These are phyloP conservation scores for Datura wrightii DNA, from an alignment of 257 asterid genomes.

Conservation along the genomic window DNA sequence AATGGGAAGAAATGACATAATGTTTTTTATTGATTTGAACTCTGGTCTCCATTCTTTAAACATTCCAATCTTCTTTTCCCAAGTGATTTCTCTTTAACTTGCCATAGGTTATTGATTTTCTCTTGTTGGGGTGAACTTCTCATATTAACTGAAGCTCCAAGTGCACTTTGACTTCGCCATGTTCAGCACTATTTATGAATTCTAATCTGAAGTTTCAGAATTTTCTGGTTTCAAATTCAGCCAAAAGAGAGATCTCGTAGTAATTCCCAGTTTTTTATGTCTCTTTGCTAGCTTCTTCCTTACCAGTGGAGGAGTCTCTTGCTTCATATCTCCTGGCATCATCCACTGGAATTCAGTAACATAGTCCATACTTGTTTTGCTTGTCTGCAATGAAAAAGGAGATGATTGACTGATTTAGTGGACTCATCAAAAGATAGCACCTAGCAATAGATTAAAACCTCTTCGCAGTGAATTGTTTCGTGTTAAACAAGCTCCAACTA, in stretches of 20 bases:
- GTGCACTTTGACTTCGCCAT: not conserved
- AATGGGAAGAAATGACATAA: not conserved
- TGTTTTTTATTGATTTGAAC: not conserved
- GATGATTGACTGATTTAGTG: not conserved
- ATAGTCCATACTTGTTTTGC: not conserved
- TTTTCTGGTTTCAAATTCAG: conserved; percentile 3
- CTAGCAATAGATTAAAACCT: not conserved
- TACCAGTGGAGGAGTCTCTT: not conserved
- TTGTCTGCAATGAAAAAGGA: not conserved
- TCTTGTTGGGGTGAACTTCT: not conserved
- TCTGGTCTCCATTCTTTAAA: not conserved
- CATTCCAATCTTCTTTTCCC: not conserved
- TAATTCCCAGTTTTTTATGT: not conserved
- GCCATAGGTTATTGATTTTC: not conserved
- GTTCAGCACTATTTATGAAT: not conserved
- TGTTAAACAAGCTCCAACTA: not conserved
- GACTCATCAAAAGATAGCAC: not conserved
- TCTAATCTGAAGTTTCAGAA: conserved; percentile 6
- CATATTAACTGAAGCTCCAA: not conserved
- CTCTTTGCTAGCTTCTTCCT: not conserved
- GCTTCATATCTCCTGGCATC: conserved; percentile 12
- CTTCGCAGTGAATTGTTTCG: not conserved
- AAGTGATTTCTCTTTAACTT: not conserved
- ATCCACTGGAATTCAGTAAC: not conserved
- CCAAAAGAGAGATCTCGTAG: not conserved